phyloP scores from a whole-genome alignment of 1,284 basidiomycete species.

The Athelia psychrophila region DNA sequence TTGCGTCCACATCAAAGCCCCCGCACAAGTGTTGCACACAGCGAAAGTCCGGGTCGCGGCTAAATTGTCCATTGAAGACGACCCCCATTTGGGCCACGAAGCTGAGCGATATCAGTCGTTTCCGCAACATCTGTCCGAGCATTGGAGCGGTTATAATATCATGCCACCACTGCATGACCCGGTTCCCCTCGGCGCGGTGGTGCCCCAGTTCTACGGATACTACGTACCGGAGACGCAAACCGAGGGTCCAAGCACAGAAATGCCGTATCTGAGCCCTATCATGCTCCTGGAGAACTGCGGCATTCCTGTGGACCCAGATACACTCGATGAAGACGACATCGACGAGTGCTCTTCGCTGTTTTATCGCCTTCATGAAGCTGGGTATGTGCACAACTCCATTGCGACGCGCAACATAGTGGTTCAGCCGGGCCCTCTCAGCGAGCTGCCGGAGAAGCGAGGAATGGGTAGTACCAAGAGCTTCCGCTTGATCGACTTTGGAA shows the following conservation, averaged over 20 bases:
- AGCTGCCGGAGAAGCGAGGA: slow-evolving; percentile 23
- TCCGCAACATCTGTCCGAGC: slow-evolving; percentile 26
- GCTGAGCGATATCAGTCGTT: slow-evolving; percentile 27
- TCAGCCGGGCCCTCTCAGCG: slow-evolving; percentile 31
- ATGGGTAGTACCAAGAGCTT: slow-evolving; percentile 24
- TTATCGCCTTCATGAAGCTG: slow-evolving; percentile 27
- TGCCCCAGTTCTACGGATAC: slow-evolving; percentile 39
- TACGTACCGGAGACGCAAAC: slow-evolving; percentile 18
- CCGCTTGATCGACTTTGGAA: slow-evolving; percentile 37
- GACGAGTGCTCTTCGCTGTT: slow-evolving; percentile 27
- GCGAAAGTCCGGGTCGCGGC: background rate
- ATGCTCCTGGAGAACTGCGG: slow-evolving; percentile 38
- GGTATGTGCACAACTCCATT: slow-evolving; percentile 33
- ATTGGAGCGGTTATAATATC: slow-evolving; percentile 31
- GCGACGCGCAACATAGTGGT: slow-evolving; percentile 32
- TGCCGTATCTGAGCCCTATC: slow-evolving; percentile 21
- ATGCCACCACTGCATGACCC: slow-evolving; percentile 19
- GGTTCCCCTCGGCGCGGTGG: slow-evolving; percentile 30
- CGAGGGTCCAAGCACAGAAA: slow-evolving; percentile 2
- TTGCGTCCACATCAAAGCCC: background rate
- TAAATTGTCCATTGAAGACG: background rate
- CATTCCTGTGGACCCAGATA: slow-evolving; percentile 16
- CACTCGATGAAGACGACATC: slow-evolving; percentile 13
- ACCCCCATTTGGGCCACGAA: slow-evolving; percentile 14
- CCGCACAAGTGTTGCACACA: background rate